Conservation (phyloP, 2,329 filamentous ascomycete species). For the Phialophora verrucosa region DNA sequence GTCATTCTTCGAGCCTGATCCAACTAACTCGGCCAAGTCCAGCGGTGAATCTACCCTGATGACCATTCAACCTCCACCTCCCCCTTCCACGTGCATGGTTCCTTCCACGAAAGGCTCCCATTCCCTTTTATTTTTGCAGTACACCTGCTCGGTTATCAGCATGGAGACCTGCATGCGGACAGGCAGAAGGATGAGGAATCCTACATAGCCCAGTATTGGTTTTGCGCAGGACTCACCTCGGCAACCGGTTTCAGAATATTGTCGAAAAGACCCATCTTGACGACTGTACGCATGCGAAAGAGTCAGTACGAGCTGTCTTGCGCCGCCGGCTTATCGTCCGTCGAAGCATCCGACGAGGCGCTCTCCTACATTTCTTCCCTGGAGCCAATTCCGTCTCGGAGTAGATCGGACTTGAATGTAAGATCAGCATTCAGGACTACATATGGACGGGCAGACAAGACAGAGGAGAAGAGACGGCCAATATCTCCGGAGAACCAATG, state of each 20-base stretch:
- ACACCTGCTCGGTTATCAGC: conserved; percentile 6
- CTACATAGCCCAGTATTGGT: not conserved
- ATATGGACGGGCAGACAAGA: not conserved
- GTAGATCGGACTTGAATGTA: conserved; percentile 17
- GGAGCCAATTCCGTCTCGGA: conserved; percentile 6
- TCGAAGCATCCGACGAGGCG: not conserved
- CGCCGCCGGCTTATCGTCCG: not conserved
- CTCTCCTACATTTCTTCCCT: conserved; percentile 18
- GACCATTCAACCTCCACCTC: not conserved
- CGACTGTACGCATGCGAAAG: conserved; percentile 7
- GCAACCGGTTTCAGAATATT: conserved; percentile 18
- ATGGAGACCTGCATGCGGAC: not conserved
- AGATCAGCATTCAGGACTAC: not conserved
- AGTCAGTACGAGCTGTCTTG: conserved; percentile 6
- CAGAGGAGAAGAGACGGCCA: not conserved
- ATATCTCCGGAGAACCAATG: not conserved
- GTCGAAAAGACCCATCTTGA: conserved; percentile 32
- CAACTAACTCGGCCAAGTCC: not conserved
- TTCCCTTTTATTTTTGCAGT: conserved; percentile 24
- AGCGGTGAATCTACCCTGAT: not conserved
- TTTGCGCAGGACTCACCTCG: conserved; percentile 9
- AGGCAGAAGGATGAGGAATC: not conserved
- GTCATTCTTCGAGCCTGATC: not conserved
- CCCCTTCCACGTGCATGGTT: not conserved
- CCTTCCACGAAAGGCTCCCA: conserved; percentile 28